Base-by-base conservation (phyloP, 345 rosid species). In the Anastatica hierochuntica region DNA sequence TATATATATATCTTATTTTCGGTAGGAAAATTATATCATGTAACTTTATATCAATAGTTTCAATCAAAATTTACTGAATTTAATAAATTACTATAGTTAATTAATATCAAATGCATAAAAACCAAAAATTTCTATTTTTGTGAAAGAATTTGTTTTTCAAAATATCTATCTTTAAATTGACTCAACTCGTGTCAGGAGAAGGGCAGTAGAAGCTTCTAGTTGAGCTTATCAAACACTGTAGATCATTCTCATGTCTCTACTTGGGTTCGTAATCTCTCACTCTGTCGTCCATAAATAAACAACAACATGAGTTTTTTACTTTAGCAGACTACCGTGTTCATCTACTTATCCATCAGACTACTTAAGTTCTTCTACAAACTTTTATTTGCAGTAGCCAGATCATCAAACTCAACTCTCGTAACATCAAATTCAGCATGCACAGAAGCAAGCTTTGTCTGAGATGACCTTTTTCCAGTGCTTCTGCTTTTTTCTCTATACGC, bases 401-500 rank as follows among this genome's bases (percentile, higher is more conserved):
- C 80, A 29, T 76, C 72, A 59, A 75, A 69, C 58, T 77, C 64
- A 58, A 42, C 60, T 55, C 60, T 75, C 36, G 72, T 31, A 51
- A 69, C 49, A 70, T 58, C 73, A 64, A 82, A 60, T 56, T 80
- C 82, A 53, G 79, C 79, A 69, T 71, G 76, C 65, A 84, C 54
- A 54, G 73, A 46, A 42, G 66, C 65, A 51, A 66, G 73, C 42
- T 69, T 69, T 43, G 59, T 67, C 70, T 21, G 77, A 82, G 82
- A 76, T 69, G 56, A 43, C 30, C 63, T 47, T 69, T 76, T 61
- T 82, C 92, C 43, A 61, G 45, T n/a, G 68, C 72, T 70, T 77
- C 78, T n/a, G n/a, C n/a, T n/a, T n/a, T n/a, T 64, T 74, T 79
- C 60, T 73, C 79, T 74, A 87, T 54, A 37, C 73, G 76, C 68